Evolutionary conservation across 768 basidiomycete species (phyloP).

Genomic region (Cystofilobasidium ferigula): DNA sequence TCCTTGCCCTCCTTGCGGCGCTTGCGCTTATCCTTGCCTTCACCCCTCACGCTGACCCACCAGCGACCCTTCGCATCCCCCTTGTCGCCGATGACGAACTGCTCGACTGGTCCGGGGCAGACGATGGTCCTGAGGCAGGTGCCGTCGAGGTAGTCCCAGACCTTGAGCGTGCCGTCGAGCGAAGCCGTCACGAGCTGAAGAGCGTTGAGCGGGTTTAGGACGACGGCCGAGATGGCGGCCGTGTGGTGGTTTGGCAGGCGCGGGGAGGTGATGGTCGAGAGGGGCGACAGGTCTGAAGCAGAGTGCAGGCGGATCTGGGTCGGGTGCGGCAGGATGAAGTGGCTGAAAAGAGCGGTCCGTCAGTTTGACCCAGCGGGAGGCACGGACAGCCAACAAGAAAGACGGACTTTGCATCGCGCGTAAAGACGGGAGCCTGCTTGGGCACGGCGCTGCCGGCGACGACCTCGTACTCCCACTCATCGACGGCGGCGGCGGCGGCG

Average conservation of each 20-base stretch:
- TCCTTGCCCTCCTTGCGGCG: constrained; percentile 12
- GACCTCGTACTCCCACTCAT: constrained; percentile 5
- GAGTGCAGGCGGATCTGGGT: constrained; percentile 21
- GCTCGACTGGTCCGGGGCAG: constrained; percentile 47
- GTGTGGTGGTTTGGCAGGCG: constrained; percentile 39
- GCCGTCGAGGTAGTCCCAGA: constrained; percentile 92
- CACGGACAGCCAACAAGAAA: background rate
- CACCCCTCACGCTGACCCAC: constrained; percentile 28
- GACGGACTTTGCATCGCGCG: constrained; percentile 12
- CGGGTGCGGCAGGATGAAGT: constrained; percentile 20
- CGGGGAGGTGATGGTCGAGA: constrained; percentile 30
- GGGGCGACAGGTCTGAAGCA: constrained; percentile 8
- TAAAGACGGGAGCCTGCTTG: constrained; percentile 20
- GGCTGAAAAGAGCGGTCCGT: background rate
- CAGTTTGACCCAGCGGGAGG: background rate
- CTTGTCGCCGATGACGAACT: constrained; percentile 31
- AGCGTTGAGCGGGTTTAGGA: constrained; percentile 71
- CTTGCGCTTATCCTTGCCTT: constrained; percentile 14
- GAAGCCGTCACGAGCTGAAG: constrained; percentile 83
- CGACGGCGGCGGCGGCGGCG: background rate
- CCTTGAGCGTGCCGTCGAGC: constrained; percentile 65
- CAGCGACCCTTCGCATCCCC: constrained; percentile 30
- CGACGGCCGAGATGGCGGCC: constrained; percentile 57
- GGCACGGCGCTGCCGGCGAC: constrained; percentile 18
- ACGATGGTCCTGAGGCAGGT: constrained; percentile 62